Evolutionary conservation across 768 basidiomycete genomes (phyloP).

Genomic region (Albatrellus ellisii): DNA sequence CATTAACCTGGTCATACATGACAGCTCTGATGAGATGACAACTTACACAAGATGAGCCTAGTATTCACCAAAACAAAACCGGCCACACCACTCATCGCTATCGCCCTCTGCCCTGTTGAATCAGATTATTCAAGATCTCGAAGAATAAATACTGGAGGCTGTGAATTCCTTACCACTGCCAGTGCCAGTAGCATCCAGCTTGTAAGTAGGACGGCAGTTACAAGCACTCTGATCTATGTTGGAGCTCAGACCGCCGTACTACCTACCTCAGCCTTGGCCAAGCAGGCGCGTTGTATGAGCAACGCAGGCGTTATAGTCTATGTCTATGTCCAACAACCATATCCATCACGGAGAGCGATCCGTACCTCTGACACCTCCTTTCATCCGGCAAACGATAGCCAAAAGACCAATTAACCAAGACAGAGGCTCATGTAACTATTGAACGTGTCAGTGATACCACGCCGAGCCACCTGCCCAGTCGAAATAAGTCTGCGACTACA

Average conservation of each 20-base stretch:
- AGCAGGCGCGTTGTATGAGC: constrained; percentile 15
- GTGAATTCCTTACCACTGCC: constrained; percentile 11
- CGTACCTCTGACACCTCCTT: background rate
- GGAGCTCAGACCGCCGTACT: constrained; percentile 14
- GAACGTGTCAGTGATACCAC: background rate
- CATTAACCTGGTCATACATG: too few relatives aligned
- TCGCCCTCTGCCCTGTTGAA: background rate
- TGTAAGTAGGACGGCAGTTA: constrained; percentile 15
- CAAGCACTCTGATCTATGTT: constrained; percentile 14
- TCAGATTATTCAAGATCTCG: background rate
- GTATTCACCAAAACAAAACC: too few relatives aligned
- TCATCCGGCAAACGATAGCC: background rate
- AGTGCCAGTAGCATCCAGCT: constrained; percentile 18
- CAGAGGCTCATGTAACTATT: background rate
- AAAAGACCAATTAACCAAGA: background rate
- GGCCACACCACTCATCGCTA: background rate
- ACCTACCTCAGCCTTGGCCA: constrained; percentile 8
- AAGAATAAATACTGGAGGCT: background rate
- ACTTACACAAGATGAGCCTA: too few relatives aligned
- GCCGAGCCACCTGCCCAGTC: background rate
- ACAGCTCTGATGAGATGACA: too few relatives aligned
- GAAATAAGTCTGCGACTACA: background rate
- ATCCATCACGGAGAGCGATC: background rate
- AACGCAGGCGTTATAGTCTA: background rate
- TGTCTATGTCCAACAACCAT: background rate